Evolutionary conservation across 371 early-diverging fungal genomes (phyloP).

Genomic region (Quaeritorhiza haematococci): DNA sequence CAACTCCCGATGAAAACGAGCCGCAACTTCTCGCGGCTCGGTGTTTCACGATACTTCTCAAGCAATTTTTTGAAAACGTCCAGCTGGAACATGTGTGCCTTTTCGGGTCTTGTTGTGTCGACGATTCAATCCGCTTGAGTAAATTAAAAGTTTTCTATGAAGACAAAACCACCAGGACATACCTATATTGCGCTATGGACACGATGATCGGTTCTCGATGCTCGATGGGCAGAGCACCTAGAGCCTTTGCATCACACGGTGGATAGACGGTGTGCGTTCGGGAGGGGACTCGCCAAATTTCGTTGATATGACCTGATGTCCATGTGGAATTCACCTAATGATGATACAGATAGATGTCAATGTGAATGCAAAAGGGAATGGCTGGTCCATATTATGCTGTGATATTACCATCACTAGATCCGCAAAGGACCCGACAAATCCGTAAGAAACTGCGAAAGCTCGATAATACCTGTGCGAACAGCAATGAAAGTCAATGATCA

Average conservation of each 20-base stretch:
- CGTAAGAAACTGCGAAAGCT: slow-evolving; percentile 69
- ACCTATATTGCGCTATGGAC: slow-evolving; percentile 91
- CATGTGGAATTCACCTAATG: slow-evolving; percentile 82
- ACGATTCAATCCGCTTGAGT: neutral
- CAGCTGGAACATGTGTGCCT: slow-evolving; percentile 82
- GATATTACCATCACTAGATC: slow-evolving; percentile 64
- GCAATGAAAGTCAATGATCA: too few species aligned
- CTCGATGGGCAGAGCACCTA: slow-evolving; percentile 46
- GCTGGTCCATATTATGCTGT: neutral
- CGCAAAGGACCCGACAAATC: slow-evolving; percentile 71
- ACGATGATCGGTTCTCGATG: slow-evolving; percentile 58
- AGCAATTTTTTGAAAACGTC: slow-evolving; percentile 54
- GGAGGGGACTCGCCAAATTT: slow-evolving; percentile 56
- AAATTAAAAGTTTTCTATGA: neutral
- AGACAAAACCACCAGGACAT: neutral
- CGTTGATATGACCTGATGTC: slow-evolving; percentile 85
- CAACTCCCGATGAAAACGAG: slow-evolving; percentile 72
- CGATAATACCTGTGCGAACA: slow-evolving; percentile 63
- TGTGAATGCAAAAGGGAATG: neutral
- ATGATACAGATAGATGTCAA: neutral
- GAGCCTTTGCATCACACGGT: slow-evolving; percentile 79
- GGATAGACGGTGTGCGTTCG: slow-evolving; percentile 78
- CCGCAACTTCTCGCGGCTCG: slow-evolving; percentile 3
- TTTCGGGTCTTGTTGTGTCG: slow-evolving; percentile 71
- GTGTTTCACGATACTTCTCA: slow-evolving; percentile 15